phyloP scores from a whole-genome alignment of 768 basidiomycete genomes.

The Lactifluus piperatus region DNA sequence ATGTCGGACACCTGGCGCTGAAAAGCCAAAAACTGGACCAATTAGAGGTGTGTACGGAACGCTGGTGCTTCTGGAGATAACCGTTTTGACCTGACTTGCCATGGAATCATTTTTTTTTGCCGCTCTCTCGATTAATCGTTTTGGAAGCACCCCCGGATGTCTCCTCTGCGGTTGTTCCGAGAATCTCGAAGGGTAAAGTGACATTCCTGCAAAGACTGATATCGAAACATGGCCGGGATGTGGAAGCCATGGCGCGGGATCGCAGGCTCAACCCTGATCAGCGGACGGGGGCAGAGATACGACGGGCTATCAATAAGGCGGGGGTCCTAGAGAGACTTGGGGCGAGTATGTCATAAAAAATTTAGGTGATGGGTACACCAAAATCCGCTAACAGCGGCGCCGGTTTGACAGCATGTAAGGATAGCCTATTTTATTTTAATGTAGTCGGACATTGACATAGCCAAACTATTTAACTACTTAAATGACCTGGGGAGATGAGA shows the following conservation, averaged over 20 bases:
- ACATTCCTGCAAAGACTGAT: conserved; percentile 60
- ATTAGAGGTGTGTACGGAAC: conserved; percentile 17
- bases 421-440: conserved; percentile 13
- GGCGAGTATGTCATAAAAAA: background rate
- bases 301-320: conserved; percentile 50
- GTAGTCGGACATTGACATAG: background rate
- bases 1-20: conserved; percentile 1
- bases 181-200: conserved; percentile 60
- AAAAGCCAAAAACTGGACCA: conserved; percentile 6
- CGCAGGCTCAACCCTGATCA: conserved; percentile 74
- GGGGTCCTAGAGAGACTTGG: conserved; percentile 33
- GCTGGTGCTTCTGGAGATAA: conserved; percentile 18
- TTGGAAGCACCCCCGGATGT: conserved; percentile 14
- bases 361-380: background rate
- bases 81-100: conserved; percentile 15
- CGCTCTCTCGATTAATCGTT: conserved; percentile 7
- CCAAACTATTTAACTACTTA: background rate
- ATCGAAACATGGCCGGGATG: conserved; percentile 59
- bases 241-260: conserved; percentile 72
- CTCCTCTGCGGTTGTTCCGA: conserved; percentile 21
- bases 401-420: conserved; percentile 6
- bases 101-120: conserved; percentile 12
- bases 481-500: conserved; percentile 4
- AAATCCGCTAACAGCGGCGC: conserved; percentile 7
- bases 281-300: conserved; percentile 72